Base-by-base conservation (phyloP, 495 filamentous ascomycete species). In the Penicillium arizonense region DNA sequence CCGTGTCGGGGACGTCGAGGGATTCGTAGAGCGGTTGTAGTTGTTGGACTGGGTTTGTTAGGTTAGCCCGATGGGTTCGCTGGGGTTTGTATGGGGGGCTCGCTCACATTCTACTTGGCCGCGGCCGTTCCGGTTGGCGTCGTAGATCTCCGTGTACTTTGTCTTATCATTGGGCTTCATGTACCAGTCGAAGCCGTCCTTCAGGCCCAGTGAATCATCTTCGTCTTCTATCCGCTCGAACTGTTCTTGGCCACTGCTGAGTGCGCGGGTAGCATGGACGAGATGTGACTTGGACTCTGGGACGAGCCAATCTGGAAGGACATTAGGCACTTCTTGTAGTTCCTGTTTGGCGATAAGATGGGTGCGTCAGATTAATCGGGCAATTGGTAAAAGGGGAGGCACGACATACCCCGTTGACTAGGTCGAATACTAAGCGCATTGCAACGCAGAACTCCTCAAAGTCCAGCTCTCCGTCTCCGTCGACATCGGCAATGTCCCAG, bases 391-490 rank as follows among this genome's bases (percentile, higher is more conserved):
- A 5, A 21, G 37, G 16, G 37, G 37, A 16, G 20, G 5, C 18
- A 39, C 58, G 7, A 78, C 87, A 57, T 75, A 95, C 91, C 61
- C 94, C 94, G 71, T 98, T 98, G 32, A 97, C 87, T 43, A 97
- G 65, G 70, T 98, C 94, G 65, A 96, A 98, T 47, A 97, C 96
- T 48, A 98, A 72, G 67, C 94, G 80, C 95, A 98, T 97, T 21
- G 94, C 94, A 41, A 98, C 94, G 66, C 94, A 98, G 68, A 98
- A 98, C 75, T 98, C 94, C 72, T 97, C 94, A 75, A 98, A 98
- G 74, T 98, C 94, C 30, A 98, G 73, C 67, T 91, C 95, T 34
- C 94, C 94, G 74, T 98, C 94, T 57, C 87, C 89, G 68, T 98
- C 94, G 45, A 98, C 90, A 69, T 98, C 94, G 45, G 94, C 89